These are phyloP conservation scores for Chiua virens DNA, from an alignment of 768 basidiomycete species.

Conservation along the genomic window DNA sequence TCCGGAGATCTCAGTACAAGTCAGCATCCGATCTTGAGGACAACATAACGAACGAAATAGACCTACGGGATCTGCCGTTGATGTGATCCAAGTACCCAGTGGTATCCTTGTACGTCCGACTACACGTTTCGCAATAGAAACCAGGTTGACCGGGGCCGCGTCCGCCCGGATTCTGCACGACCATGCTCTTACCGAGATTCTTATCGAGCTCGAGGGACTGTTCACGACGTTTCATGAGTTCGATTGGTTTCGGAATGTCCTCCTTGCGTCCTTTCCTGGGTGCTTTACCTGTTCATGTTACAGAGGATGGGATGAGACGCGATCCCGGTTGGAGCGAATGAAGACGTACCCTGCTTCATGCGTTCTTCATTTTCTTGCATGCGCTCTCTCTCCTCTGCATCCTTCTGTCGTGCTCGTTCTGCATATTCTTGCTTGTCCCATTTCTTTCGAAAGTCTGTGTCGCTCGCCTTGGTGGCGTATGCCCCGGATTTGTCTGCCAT, in stretches of 20 bases:
- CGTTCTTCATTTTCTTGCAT: slow-evolving; percentile 87
- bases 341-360: slow-evolving; percentile 69
- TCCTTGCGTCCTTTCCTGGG: slow-evolving; percentile 63
- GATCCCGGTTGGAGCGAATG: background rate
- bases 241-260: slow-evolving; percentile 90
- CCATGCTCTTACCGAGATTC: slow-evolving; percentile 92
- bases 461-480: slow-evolving; percentile 41
- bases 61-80: slow-evolving; percentile 90
- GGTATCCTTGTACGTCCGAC: slow-evolving; percentile 89
- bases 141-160: slow-evolving; percentile 90
- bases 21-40: slow-evolving; percentile 1
- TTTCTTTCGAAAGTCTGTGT: slow-evolving; percentile 82
- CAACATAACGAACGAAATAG: background rate
- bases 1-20: slow-evolving; percentile 69
- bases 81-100: slow-evolving; percentile 95
- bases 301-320: background rate
- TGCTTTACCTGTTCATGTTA: slow-evolving; percentile 63
- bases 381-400: slow-evolving; percentile 74
- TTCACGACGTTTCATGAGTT: slow-evolving; percentile 89
- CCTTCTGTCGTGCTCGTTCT: slow-evolving; percentile 79
- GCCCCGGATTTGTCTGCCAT: slow-evolving; percentile 37
- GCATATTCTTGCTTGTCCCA: slow-evolving; percentile 96
- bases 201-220: slow-evolving; percentile 86
- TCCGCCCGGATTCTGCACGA: slow-evolving; percentile 82
- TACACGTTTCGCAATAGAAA: slow-evolving; percentile 92